Evolutionary conservation across 805 yeast species (phyloP).

Genomic region (Cyberlindnera petersonii): DNA sequence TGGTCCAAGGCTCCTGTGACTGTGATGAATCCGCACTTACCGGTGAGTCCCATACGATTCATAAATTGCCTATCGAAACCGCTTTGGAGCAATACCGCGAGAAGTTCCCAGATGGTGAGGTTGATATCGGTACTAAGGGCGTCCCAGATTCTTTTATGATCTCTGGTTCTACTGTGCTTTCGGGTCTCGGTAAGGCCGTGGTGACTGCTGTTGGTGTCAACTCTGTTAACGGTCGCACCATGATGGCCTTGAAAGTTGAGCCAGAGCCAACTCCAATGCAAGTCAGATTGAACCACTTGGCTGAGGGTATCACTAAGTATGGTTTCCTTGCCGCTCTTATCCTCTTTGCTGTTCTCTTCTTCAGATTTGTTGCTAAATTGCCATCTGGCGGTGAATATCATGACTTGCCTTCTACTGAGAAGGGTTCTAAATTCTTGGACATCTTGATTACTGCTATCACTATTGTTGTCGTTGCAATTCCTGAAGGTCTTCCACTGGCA

Average conservation of each 20-base stretch:
- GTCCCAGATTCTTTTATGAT: conserved; percentile 78
- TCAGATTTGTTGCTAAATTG: conserved; percentile 64
- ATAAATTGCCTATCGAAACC: conserved; percentile 53
- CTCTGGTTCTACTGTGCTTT: conserved; percentile 83
- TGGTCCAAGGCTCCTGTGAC: conserved; percentile 71
- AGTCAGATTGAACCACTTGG: conserved; percentile 70
- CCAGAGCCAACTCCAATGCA: conserved; percentile 88
- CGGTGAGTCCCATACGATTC: conserved; percentile 87
- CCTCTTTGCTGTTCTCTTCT: conserved; percentile 75
- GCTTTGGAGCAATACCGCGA: conserved; percentile 32
- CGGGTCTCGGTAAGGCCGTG: conserved; percentile 82
- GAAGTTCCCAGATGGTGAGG: conserved; percentile 23
- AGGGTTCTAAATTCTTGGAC: conserved; percentile 80
- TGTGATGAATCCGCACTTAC: conserved; percentile 92
- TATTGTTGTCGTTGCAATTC: conserved; percentile 96
- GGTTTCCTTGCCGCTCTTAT: conserved; percentile 83
- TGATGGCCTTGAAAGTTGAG: conserved; percentile 74
- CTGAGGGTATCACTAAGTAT: conserved; percentile 92
- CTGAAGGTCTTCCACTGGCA: conserved; percentile 97
- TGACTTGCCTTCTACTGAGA: conserved; percentile 54
- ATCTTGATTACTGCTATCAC: conserved; percentile 90
- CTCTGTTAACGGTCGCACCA: conserved; percentile 88
- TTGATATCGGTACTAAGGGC: conserved; percentile 38
- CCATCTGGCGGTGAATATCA: conserved; percentile 47
- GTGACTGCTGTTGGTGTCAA: conserved; percentile 89